Percentiles rank a stretch among this genome's conserved stretches.
Conservation (phyloP, 2,329 filamentous ascomycete species). For the Phyllosticta capitalensis region DNA sequence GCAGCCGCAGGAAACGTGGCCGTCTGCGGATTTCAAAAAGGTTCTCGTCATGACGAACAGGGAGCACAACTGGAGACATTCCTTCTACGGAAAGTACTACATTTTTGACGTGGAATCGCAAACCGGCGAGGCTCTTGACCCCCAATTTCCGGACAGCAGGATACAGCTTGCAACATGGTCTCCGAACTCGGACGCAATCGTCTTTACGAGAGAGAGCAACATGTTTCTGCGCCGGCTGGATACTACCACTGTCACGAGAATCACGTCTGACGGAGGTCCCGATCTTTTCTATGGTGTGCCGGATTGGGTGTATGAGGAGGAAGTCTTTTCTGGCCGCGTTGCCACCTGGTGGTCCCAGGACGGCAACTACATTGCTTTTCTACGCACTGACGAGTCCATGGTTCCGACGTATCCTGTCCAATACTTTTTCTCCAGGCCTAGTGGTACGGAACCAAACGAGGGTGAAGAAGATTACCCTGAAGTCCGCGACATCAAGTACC, state of each 20-base stretch:
- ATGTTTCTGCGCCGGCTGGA: constrained; percentile 66
- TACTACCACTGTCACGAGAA: constrained; percentile 52
- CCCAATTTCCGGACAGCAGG: constrained; percentile 51
- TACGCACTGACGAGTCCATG: constrained; percentile 85
- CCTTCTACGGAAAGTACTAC: constrained; percentile 78
- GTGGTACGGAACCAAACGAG: constrained; percentile 54
- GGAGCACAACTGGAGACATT: constrained; percentile 80
- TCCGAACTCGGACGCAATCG: constrained; percentile 72
- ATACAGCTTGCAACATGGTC: constrained; percentile 87
- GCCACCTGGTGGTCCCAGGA: constrained; percentile 95
- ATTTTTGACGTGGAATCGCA: constrained; percentile 83
- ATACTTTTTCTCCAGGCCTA: constrained; percentile 84
- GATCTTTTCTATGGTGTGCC: constrained; percentile 93
- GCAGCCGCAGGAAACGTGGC: constrained; percentile 54
- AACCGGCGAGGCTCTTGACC: constrained; percentile 65
- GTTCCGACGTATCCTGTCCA: constrained; percentile 90
- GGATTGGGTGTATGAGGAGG: constrained; percentile 93
- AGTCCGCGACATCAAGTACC: constrained; percentile 88
- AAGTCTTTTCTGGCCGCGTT: constrained; percentile 68
- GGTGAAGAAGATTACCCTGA: constrained; percentile 88
- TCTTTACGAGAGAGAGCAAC: constrained; percentile 89
- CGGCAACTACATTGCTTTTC: constrained; percentile 80
- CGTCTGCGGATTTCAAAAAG: constrained; percentile 75
- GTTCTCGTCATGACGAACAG: constrained; percentile 70
- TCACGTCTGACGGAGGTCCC: constrained; percentile 78